A percentile compares a stretch with the other conserved stretches of the same genome.
These are phyloP conservation scores for Talaromyces verruculosus DNA, from an alignment of 2,329 filamentous ascomycete species.

Conservation along the genomic window DNA sequence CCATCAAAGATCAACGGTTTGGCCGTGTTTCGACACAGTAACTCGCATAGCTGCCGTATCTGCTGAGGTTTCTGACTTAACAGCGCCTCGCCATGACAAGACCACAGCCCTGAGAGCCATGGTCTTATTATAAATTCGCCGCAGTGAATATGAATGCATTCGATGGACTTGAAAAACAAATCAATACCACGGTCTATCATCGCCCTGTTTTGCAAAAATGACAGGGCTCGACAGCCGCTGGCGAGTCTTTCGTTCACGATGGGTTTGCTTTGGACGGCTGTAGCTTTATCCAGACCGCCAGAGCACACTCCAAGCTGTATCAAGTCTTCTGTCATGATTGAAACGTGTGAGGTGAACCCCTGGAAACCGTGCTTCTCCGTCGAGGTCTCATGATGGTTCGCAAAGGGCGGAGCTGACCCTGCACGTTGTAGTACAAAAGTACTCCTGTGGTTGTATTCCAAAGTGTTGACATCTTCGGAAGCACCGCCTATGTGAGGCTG, in stretches of 20 bases:
- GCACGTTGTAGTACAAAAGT: not conserved
- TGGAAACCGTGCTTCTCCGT: not conserved
- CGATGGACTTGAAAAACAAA: not conserved
- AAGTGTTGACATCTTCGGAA: not conserved
- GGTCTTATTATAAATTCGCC: not conserved
- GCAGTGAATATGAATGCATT: not conserved
- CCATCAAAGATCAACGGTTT: not conserved
- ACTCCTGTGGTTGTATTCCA: not conserved
- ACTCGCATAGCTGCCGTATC: not conserved
- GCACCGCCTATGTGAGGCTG: not conserved
- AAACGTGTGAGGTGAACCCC: not conserved
- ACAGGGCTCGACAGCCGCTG: not conserved
- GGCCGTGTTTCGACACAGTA: not conserved
- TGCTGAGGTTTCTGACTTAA: not conserved
- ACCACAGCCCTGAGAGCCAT: not conserved
- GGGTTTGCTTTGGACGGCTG: not conserved
- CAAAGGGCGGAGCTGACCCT: not conserved
- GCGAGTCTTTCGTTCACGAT: not conserved
- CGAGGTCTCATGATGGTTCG: not conserved
- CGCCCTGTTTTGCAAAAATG: not conserved
- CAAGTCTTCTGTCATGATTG: not conserved
- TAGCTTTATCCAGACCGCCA: not conserved
- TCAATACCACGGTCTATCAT: slow-evolving; percentile 8
- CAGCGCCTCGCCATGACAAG: not conserved
- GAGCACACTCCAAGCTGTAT: not conserved